These are phyloP conservation scores for Aspergillus nomiae DNA, from an alignment of 2,329 filamentous ascomycete species.

Conservation along the genomic window DNA sequence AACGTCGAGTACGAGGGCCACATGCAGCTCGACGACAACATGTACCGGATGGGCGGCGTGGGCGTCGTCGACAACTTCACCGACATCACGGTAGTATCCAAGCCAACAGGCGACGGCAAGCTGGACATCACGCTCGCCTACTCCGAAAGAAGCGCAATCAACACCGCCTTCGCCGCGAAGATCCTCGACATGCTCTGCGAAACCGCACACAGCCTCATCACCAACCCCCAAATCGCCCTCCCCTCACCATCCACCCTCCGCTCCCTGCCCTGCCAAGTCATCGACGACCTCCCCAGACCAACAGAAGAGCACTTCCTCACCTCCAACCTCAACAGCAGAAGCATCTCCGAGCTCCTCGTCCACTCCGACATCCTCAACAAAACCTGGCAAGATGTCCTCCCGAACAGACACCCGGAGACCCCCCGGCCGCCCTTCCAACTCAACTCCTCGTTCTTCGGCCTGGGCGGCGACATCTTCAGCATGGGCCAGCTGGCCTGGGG, in stretches of 20 bases:
- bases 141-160: conserved; percentile 39
- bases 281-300: conserved; percentile 29
- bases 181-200: conserved; percentile 45
- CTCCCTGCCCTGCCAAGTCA: conserved; percentile 33
- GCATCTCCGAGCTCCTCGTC: conserved; percentile 40
- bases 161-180: conserved; percentile 34
- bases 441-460: conserved; percentile 45
- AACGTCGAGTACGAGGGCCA: conserved; percentile 39
- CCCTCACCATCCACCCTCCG: conserved; percentile 36
- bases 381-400: conserved; percentile 43
- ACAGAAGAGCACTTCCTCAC: conserved; percentile 37
- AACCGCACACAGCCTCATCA: conserved; percentile 37
- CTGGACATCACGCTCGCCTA: conserved; percentile 42
- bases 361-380: conserved; percentile 43
- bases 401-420: conserved; percentile 21
- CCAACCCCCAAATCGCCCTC: conserved; percentile 36
- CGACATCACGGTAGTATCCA: conserved; percentile 44
- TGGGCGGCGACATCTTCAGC: conserved; percentile 45
- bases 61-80: conserved; percentile 44
- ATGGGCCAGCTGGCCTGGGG: conserved; percentile 46
- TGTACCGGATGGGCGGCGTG: conserved; percentile 41
- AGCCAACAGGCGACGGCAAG: conserved; percentile 33
- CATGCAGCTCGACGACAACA: conserved; percentile 41
- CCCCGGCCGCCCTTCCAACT: conserved; percentile 33
- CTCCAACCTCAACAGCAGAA: conserved; percentile 39